A percentile compares a stretch with the other conserved stretches of the same genome.
Conservation (phyloP, 1,284 basidiomycete species). For the Melampsora abietis-canadensis region DNA sequence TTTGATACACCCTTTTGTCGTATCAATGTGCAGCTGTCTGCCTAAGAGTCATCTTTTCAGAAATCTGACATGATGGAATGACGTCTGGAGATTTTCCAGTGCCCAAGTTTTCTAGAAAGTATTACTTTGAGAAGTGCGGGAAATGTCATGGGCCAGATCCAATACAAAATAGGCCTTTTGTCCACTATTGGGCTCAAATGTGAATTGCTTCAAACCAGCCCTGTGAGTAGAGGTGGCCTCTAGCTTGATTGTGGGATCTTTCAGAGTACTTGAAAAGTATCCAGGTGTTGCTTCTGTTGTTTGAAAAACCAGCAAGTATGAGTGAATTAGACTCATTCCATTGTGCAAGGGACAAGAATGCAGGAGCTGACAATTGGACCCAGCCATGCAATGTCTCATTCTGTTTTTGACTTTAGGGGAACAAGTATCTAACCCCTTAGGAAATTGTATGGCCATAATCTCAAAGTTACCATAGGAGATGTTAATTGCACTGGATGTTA, state of each 20-base stretch:
- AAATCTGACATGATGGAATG: no score
- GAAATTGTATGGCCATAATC: background rate
- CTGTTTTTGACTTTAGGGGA: background rate
- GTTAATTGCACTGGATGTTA: no score
- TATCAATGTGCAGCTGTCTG: background rate
- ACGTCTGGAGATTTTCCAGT: no score
- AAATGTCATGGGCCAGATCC: slow-evolving; percentile 62
- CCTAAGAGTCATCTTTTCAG: background rate
- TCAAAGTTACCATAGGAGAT: slow-evolving; percentile 3
- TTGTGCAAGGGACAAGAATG: background rate
- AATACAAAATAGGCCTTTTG: slow-evolving; percentile 51
- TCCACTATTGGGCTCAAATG: background rate
- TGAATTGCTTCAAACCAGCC: background rate
- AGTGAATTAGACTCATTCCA: background rate
- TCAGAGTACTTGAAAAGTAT: background rate
- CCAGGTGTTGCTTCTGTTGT: background rate
- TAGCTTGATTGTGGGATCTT: background rate
- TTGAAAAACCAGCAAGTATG: background rate
- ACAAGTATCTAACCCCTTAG: background rate
- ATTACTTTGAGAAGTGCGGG: slow-evolving; percentile 59
- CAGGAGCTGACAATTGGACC: background rate
- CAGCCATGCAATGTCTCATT: background rate
- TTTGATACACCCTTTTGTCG: background rate
- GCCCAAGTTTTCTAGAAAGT: slow-evolving; percentile 47
- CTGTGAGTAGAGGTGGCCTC: background rate